Evolutionary conservation across 805 yeast species (phyloP).

Genomic region (Schwanniomyces vanrijiae): DNA sequence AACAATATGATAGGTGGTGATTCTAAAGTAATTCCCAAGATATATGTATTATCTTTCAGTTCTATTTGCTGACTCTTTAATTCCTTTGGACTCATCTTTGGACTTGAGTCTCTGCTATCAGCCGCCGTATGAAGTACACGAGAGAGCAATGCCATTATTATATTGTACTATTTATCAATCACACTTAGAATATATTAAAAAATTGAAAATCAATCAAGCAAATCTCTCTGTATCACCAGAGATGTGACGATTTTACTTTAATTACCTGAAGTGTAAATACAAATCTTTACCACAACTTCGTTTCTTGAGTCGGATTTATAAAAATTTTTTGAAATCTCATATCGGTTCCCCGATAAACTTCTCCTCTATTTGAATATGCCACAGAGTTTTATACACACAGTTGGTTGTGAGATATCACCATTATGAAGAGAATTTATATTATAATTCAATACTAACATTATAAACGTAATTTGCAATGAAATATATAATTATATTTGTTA

Average conservation of each 20-base stretch:
- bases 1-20: slow-evolving; percentile 89
- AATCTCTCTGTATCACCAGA: background rate
- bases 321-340: background rate
- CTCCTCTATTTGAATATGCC: background rate
- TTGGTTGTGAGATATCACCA: background rate
- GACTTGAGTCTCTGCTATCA: background rate
- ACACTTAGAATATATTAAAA: background rate
- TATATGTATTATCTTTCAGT: slow-evolving; percentile 23
- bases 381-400: background rate
- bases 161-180: background rate
- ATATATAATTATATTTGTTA: too few species aligned
- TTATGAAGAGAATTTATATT: background rate
- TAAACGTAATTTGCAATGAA: too few species aligned
- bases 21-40: slow-evolving; percentile 66
- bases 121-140: slow-evolving; percentile 16
- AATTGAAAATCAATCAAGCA: background rate
- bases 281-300: background rate
- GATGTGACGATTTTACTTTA: background rate
- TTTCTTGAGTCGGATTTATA: background rate
- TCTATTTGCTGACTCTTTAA: background rate
- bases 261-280: background rate
- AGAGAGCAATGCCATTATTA: slow-evolving; percentile 21
- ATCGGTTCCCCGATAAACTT: background rate
- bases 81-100: background rate
- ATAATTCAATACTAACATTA: background rate